A percentile compares a stretch with the other conserved stretches of the same genome.
Conservation (phyloP, 192 early-diverging fungal species). For the Globomyces pollinis-pini region DNA sequence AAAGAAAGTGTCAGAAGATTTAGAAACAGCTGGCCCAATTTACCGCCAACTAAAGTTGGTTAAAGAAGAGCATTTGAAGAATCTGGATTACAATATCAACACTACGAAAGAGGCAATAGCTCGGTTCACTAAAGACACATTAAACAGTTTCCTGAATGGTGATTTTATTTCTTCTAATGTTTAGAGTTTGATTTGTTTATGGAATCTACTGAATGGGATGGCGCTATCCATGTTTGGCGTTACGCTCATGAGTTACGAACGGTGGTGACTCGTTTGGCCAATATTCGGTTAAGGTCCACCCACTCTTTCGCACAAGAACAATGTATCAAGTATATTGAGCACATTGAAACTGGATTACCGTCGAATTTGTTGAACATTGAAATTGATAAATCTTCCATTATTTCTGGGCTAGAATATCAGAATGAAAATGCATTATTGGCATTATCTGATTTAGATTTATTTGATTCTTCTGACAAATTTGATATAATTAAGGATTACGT, state of each 20-base stretch:
- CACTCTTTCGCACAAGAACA: conserved; percentile 33
- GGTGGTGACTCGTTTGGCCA: conserved; percentile 30
- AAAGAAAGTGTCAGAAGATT: conserved; percentile 46
- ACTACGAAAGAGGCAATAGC: conserved; percentile 31
- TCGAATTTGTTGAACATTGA: not conserved
- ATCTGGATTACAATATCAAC: conserved; percentile 32
- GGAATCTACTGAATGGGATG: conserved; percentile 66
- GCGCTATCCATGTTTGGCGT: conserved; percentile 73
- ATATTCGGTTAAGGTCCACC: conserved; percentile 24
- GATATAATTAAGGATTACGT: conserved; percentile 45
- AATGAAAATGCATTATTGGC: conserved; percentile 26
- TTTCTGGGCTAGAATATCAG: not conserved
- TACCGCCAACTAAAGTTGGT: conserved; percentile 69
- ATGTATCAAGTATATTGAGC: conserved; percentile 22
- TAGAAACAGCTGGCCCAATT: conserved; percentile 46
- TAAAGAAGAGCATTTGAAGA: conserved; percentile 56
- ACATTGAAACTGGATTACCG: conserved; percentile 22
- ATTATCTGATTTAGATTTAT: conserved; percentile 33
- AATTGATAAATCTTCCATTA: conserved; percentile 11
- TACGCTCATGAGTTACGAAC: conserved; percentile 75
- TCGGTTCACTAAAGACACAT: conserved; percentile 12
- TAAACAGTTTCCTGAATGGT: conserved; percentile 22
- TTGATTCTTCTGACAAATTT: conserved; percentile 42
- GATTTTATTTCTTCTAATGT: conserved; percentile 45
- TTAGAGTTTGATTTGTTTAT: conserved; percentile 62